Percentiles rank a stretch among this genome's conserved stretches.
Conservation (phyloP, 495 filamentous ascomycete genomes). For the Penicillium herquei region DNA sequence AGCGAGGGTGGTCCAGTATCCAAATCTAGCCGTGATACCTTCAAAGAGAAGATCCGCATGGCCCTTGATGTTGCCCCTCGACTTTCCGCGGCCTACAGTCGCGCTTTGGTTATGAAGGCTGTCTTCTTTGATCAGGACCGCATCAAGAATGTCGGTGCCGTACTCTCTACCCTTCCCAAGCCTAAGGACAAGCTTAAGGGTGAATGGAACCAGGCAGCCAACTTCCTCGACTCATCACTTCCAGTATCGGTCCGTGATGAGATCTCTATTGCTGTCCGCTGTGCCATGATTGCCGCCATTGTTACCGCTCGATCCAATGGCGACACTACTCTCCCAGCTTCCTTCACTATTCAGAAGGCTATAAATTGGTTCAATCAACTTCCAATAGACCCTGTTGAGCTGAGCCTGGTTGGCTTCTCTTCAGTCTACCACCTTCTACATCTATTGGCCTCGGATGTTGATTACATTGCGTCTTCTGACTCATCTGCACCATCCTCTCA, state of each 20-base stretch:
- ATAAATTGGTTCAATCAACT: slow-evolving; percentile 45
- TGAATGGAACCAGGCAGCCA: slow-evolving; percentile 28
- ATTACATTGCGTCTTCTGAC: slow-evolving; percentile 43
- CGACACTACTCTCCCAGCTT: slow-evolving; percentile 33
- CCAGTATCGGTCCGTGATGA: slow-evolving; percentile 57
- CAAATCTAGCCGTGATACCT: slow-evolving; percentile 39
- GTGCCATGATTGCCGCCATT: slow-evolving; percentile 77
- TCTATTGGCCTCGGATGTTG: slow-evolving; percentile 50
- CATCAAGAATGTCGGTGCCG: slow-evolving; percentile 45
- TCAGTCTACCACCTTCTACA: slow-evolving; percentile 72
- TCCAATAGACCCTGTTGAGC: slow-evolving; percentile 45
- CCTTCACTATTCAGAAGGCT: slow-evolving; percentile 43
- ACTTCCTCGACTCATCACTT: slow-evolving; percentile 48
- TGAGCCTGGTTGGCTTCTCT: slow-evolving; percentile 75
- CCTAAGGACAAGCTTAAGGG: slow-evolving; percentile 41
- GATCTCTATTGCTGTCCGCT: slow-evolving; percentile 68
- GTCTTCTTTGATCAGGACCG: slow-evolving; percentile 47
- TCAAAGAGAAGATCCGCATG: slow-evolving; percentile 60
- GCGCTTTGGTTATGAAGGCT: slow-evolving; percentile 70
- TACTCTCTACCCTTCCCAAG: slow-evolving; percentile 49
- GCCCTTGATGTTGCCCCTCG: slow-evolving; percentile 76
- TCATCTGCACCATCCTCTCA: slow-evolving; percentile 31
- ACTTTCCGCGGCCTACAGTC: slow-evolving; percentile 69
- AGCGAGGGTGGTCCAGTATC: slow-evolving; percentile 41
- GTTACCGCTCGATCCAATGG: slow-evolving; percentile 42